Evolutionary conservation across 169 alveolate species (phyloP).

Genomic region (Plasmodium berghei): DNA sequence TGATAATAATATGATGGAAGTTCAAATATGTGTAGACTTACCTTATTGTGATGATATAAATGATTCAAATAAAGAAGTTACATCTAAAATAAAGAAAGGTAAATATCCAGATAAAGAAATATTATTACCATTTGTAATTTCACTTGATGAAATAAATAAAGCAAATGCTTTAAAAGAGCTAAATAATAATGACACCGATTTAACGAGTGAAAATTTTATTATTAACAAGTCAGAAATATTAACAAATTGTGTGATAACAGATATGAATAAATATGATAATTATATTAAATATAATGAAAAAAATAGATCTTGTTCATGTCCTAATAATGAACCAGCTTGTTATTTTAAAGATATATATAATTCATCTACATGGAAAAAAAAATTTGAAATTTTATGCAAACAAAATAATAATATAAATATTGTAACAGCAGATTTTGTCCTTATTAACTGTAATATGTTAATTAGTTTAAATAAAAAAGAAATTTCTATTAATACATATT

Average conservation of each 20-base stretch:
- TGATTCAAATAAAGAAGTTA: not conserved
- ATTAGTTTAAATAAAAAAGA: conserved; percentile 35
- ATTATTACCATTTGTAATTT: conserved; percentile 36
- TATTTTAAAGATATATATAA: conserved; percentile 59
- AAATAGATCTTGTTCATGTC: conserved; percentile 38
- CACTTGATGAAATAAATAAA: conserved; percentile 37
- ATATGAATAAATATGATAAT: conserved; percentile 26
- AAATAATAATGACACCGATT: conserved; percentile 32
- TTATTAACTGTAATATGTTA: conserved; percentile 19
- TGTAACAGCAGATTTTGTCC: conserved; percentile 37
- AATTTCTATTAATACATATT: conserved; percentile 42
- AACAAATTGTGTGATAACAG: conserved; percentile 28
- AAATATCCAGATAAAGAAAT: not conserved
- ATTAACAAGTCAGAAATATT: not conserved
- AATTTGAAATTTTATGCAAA: conserved; percentile 16
- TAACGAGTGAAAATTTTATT: conserved; percentile 13
- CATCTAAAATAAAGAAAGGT: not conserved
- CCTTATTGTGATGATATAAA: conserved; percentile 9
- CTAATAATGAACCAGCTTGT: conserved; percentile 41
- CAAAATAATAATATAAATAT: conserved; percentile 7
- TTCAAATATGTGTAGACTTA: conserved; percentile 5
- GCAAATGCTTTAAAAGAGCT: conserved; percentile 38
- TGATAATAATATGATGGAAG: conserved; percentile 9
- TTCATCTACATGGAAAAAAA: conserved; percentile 20
- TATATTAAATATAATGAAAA: conserved; percentile 34